Conservation (phyloP, 495 filamentous ascomycete genomes). For the Choiromyces venosus region DNA sequence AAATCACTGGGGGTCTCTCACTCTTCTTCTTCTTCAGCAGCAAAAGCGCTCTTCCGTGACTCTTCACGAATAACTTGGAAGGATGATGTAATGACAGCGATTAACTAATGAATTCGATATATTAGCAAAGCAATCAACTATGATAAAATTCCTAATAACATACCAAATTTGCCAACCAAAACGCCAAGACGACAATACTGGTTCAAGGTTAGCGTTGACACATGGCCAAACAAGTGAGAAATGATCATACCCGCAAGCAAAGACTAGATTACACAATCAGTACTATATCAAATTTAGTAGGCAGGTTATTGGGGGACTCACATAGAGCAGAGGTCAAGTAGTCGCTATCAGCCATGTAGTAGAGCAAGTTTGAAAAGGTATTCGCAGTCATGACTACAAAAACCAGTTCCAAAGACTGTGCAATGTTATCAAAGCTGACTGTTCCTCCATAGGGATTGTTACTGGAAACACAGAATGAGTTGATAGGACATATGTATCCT, state of each 20-base stretch:
- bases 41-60: conserved; percentile 88
- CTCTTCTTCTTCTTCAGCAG: conserved; percentile 65
- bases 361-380: conserved; percentile 90
- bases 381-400: conserved; percentile 99
- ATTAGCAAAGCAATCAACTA: conserved; percentile 12
- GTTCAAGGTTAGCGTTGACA: conserved; percentile 3
- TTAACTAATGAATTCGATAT: conserved; percentile 49
- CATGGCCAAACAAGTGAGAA: background rate
- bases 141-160: background rate
- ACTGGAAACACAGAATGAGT: conserved; percentile 75
- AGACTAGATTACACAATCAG: conserved; percentile 32
- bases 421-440: conserved; percentile 89
- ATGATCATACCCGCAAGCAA: conserved; percentile 35
- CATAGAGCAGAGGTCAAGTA: conserved; percentile 75
- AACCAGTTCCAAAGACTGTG: conserved; percentile 86
- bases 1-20: conserved; percentile 29
- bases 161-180: conserved; percentile 90
- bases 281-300: background rate
- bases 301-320: conserved; percentile 17
- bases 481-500: conserved; percentile 81
- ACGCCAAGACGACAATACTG: conserved; percentile 80
- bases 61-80: conserved; percentile 99
- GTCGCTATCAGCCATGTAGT: conserved; percentile 84
- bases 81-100: conserved; percentile 96
- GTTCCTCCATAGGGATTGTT: conserved; percentile 78